A percentile compares a stretch with the other conserved stretches of the same genome.
Evolutionary conservation across 805 yeast genomes (phyloP).

Genomic region (Lipomyces mesembrius): DNA sequence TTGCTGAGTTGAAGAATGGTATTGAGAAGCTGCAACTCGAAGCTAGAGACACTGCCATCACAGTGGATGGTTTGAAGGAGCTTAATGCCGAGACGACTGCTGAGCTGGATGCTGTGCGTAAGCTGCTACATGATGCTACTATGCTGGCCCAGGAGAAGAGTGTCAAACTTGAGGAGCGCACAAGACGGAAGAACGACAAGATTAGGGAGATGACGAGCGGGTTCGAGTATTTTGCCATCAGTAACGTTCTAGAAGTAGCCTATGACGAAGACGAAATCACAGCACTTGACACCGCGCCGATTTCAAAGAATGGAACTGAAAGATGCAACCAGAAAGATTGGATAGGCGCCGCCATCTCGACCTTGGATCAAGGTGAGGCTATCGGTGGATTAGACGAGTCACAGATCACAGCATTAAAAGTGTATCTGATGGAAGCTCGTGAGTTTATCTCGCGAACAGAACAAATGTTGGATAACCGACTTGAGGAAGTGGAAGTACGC

Average conservation of each 20-base stretch:
- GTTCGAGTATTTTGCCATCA: constrained; percentile 24
- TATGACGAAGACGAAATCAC: constrained; percentile 15
- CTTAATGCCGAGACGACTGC: constrained; percentile 34
- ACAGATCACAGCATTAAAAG: constrained; percentile 11
- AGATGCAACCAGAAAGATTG: constrained; percentile 14
- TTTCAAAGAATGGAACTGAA: background rate
- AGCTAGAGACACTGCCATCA: constrained; percentile 25
- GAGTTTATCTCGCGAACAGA: constrained; percentile 25
- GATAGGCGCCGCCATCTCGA: constrained; percentile 18
- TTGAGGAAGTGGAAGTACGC: constrained; percentile 29
- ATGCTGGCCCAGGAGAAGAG: constrained; percentile 15
- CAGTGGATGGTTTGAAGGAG: constrained; percentile 33
- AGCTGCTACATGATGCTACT: constrained; percentile 27
- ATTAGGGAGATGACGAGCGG: constrained; percentile 31
- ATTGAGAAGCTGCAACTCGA: constrained; percentile 34
- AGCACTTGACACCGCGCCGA: background rate
- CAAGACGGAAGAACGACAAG: constrained; percentile 29
- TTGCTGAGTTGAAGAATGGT: constrained; percentile 17
- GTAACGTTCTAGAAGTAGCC: constrained; percentile 6
- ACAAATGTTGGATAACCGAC: constrained; percentile 21
- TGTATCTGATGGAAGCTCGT: constrained; percentile 25
- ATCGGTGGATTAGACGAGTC: background rate
- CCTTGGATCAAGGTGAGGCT: constrained; percentile 2
- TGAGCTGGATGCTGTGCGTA: constrained; percentile 33
- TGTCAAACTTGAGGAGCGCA: constrained; percentile 21